Evolutionary conservation across 768 basidiomycete genomes (phyloP).

Genomic region (Phylloporus sp.): DNA sequence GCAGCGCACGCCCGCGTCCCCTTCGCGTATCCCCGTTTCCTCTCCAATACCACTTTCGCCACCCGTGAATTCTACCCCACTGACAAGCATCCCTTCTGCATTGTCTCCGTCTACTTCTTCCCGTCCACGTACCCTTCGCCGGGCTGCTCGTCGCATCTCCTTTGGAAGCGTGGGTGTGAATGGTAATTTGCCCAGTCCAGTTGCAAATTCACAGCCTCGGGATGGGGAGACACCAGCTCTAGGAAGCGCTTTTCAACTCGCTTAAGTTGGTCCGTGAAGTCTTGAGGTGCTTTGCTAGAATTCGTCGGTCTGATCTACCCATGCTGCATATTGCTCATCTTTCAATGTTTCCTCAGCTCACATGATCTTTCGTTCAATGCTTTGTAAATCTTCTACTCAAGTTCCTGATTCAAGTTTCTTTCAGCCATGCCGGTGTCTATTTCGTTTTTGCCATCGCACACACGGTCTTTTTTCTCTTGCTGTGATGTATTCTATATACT

Average conservation of each 20-base stretch:
- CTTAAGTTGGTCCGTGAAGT: slow-evolving; percentile 27
- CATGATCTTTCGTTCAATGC: neutral
- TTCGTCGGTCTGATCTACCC: slow-evolving; percentile 1
- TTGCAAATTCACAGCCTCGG: slow-evolving; percentile 22
- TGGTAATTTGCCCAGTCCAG: slow-evolving; percentile 35
- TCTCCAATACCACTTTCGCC: slow-evolving; percentile 23
- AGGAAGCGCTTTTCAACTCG: slow-evolving; percentile 72
- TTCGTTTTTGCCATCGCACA: neutral
- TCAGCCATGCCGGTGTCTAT: neutral
- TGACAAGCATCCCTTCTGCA: slow-evolving; percentile 8
- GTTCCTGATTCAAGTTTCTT: neutral
- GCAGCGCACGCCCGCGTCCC: slow-evolving; percentile 31
- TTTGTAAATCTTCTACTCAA: slow-evolving; percentile 1
- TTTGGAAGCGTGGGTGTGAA: slow-evolving; percentile 49
- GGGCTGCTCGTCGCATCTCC: slow-evolving; percentile 55
- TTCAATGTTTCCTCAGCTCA: neutral
- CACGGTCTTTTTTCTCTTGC: slow-evolving; percentile 4
- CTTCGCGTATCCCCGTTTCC: slow-evolving; percentile 30
- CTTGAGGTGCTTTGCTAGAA: slow-evolving; percentile 1
- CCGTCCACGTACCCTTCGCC: slow-evolving; percentile 29
- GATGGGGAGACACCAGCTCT: slow-evolving; percentile 39
- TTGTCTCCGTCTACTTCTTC: slow-evolving; percentile 15
- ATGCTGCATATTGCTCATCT: slow-evolving; percentile 10
- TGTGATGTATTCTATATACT: neutral
- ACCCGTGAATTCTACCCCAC: slow-evolving; percentile 8